Evolutionary conservation across 179 eudicot species (phyloP).

Genomic region (Carnegiea gigantea): DNA sequence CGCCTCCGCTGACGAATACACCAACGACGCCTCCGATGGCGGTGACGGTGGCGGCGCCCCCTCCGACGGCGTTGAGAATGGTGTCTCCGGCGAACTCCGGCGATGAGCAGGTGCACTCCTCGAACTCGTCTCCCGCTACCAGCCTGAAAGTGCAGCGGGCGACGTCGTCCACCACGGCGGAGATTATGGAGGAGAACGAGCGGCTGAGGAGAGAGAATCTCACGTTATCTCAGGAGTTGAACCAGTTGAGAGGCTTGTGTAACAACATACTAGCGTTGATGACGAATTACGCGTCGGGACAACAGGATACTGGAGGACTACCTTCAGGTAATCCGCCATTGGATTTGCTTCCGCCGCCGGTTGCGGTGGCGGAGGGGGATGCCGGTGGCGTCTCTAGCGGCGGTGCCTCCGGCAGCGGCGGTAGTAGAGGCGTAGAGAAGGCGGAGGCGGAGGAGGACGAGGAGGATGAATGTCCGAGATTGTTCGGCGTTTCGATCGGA

Average conservation of each 20-base stretch:
- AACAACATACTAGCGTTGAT: constrained; percentile 46
- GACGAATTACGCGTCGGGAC: constrained; percentile 48
- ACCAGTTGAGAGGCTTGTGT: constrained; percentile 56
- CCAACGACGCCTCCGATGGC: constrained; percentile 15
- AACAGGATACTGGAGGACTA: constrained; percentile 29
- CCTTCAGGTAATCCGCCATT: constrained; percentile 32
- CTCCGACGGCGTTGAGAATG: constrained; percentile 11
- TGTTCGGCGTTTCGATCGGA: constrained; percentile 71
- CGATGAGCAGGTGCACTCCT: constrained; percentile 42
- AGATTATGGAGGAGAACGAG: constrained; percentile 68
- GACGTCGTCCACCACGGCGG: constrained; percentile 31
- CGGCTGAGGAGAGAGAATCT: constrained; percentile 61
- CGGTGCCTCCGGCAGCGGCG: constrained; percentile 31
- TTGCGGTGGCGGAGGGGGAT: constrained; percentile 15
- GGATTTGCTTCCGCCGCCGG: constrained; percentile 34
- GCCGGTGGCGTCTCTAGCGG: constrained; percentile 24
- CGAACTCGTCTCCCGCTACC: constrained; percentile 38
- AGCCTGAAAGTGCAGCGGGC: constrained; percentile 7
- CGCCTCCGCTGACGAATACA: constrained; percentile 23
- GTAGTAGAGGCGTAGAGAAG: constrained; percentile 8
- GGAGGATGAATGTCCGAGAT: constrained; percentile 37
- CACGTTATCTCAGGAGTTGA: constrained; percentile 46
- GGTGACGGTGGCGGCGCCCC: constrained; percentile 28
- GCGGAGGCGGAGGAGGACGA: constrained; percentile 25
- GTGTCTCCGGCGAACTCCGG: constrained; percentile 44